These are phyloP conservation scores for Penicillium pulvis DNA, from an alignment of 495 filamentous ascomycete genomes.

Conservation along the genomic window DNA sequence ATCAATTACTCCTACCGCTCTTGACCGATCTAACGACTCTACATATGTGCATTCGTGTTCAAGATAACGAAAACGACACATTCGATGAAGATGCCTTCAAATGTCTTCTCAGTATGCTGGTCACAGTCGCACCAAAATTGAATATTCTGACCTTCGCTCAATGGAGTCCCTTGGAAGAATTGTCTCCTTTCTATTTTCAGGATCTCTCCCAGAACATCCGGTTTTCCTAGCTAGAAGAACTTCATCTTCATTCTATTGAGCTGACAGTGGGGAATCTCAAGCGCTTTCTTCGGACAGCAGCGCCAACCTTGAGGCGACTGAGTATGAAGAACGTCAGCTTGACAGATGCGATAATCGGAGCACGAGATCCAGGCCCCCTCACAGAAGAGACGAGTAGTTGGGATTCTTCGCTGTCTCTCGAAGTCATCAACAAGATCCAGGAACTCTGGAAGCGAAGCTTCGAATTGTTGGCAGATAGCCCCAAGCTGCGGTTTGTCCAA, in stretches of 20 bases:
- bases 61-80: background rate
- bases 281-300: slow-evolving; percentile 8
- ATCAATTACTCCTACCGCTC: slow-evolving; percentile 5
- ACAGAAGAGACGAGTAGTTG: slow-evolving; percentile 4
- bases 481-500: slow-evolving; percentile 4
- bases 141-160: slow-evolving; percentile 7
- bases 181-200: slow-evolving; percentile 10
- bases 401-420: slow-evolving; percentile 3
- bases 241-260: slow-evolving; percentile 12
- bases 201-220: slow-evolving; percentile 9
- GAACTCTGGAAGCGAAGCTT: slow-evolving; percentile 6
- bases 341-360: slow-evolving; percentile 2
- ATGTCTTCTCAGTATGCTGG: slow-evolving; percentile 3
- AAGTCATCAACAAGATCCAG: slow-evolving; percentile 5
- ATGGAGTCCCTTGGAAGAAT: slow-evolving; percentile 10
- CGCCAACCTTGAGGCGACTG: slow-evolving; percentile 7
- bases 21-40: slow-evolving; percentile 6
- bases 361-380: slow-evolving; percentile 7
- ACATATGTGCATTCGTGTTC: slow-evolving; percentile 10
- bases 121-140: slow-evolving; percentile 6
- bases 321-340: slow-evolving; percentile 4
- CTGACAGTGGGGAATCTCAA: slow-evolving; percentile 6
- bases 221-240: slow-evolving; percentile 11
- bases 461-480: slow-evolving; percentile 1
- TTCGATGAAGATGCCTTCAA: slow-evolving; percentile 4